phyloP scores from a whole-genome alignment of 1,139 yeast genomes.

The Scheffersomyces stambukii region DNA sequence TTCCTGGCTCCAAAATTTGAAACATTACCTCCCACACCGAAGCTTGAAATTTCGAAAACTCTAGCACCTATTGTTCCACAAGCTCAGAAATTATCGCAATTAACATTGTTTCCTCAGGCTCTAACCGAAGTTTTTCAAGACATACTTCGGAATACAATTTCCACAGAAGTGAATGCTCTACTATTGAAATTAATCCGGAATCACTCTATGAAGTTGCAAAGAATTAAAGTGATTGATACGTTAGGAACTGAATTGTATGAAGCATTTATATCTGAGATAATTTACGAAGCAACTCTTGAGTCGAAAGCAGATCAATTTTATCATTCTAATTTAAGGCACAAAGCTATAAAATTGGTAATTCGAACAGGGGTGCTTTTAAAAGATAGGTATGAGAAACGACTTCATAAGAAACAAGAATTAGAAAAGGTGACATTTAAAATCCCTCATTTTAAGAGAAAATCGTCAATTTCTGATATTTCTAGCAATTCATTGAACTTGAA shows the following conservation, averaged over 20 bases:
- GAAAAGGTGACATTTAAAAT: conserved; percentile 27
- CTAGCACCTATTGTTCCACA: conserved; percentile 1
- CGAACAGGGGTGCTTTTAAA: no score
- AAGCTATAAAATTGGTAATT: conserved; percentile 19
- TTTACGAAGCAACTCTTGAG: conserved; percentile 39
- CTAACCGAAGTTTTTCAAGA: conserved; percentile 21
- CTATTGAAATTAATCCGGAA: conserved; percentile 21
- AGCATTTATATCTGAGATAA: conserved; percentile 58
- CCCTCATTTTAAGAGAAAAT: conserved; percentile 20
- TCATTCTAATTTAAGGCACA: conserved; percentile 19
- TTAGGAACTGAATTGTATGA: conserved; percentile 47
- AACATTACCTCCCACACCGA: no score
- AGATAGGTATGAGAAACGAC: conserved; percentile 23
- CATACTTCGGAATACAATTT: conserved; percentile 27
- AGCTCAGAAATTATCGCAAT: conserved; percentile 14
- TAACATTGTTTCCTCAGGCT: conserved; percentile 16
- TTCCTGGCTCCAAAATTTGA: no score
- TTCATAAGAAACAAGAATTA: conserved; percentile 43
- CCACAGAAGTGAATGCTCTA: conserved; percentile 23
- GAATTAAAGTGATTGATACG: conserved; percentile 26
- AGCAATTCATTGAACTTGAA: conserved; percentile 1
- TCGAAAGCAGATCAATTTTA: conserved; percentile 35
- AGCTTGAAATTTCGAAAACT: no score
- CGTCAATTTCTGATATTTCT: conserved; percentile 12
- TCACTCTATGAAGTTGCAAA: conserved; percentile 19